Base-by-base conservation (phyloP, 352 stramenopile species). In the Pythium phragmiticola region DNA sequence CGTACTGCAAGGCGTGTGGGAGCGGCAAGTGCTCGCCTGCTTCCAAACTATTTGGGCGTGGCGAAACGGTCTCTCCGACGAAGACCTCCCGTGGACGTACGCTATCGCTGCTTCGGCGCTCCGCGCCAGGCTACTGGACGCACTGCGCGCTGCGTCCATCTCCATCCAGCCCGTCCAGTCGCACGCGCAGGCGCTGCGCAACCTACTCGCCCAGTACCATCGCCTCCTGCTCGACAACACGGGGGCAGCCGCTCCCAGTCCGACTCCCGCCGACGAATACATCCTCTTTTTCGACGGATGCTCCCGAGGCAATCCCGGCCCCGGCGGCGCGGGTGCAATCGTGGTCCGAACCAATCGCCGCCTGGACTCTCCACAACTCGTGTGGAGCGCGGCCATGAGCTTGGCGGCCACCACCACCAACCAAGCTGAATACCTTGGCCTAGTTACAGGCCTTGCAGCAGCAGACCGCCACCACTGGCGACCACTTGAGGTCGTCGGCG, bases 281-380 rank as follows among this genome's bases (percentile, higher is more conserved):
- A 9, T 49, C 11, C 42, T 49, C 16, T 63, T 57, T 14, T 63
- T 57, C n/a, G 45, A 63, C 33, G 57, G 57, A 16, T 33, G 57
- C 7, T 63, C 57, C 0, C 30, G 57, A 3, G 56, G 56, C 2
- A 63, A 63, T n/a, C 56, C 56, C 2, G 56, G 56, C n/a, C 56
- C 56, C 6, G 56, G 56, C 12, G 43, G 56, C 11, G 43, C 56
- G 5, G 56, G 56, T 6, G 56, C 45, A 2, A 45, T 55, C 2
- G 13, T 55, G 14, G 28, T 61, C 17, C 33, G 33, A 4, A 36
- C 33, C 33, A 8, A 36, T 8, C 33, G 33, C 4, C 33, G 8
- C 4, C 33, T 4, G 8, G 8, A 36, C 33, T 8, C 33, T 8
- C 33, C 33, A 36, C 33, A 36, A n/a, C n/a, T 36, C 4, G 33